These are phyloP conservation scores for Phallus indusiatus DNA, from an alignment of 768 basidiomycete genomes.

Conservation along the genomic window DNA sequence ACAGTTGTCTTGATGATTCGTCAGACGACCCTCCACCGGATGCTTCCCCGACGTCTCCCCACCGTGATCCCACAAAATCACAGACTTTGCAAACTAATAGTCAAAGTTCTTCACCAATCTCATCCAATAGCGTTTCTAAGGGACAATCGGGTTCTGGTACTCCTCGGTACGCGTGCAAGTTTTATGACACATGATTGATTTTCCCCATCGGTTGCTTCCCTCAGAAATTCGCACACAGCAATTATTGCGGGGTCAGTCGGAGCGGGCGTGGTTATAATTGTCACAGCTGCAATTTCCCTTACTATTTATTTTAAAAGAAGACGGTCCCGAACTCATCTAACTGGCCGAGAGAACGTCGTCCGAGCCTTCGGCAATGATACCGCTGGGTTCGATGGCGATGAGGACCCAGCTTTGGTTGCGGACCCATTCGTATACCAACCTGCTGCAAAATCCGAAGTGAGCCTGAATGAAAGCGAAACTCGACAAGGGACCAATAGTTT, in stretches of 20 bases:
- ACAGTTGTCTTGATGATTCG: neutral
- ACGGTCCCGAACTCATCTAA: neutral
- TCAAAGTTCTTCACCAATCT: neutral
- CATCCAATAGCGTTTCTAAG: neutral
- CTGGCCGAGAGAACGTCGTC: slow-evolving; percentile 1
- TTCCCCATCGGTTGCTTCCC: neutral
- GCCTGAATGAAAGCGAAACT: neutral
- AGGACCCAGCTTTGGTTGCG: neutral
- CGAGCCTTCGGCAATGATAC: neutral
- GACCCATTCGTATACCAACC: slow-evolving; percentile 4
- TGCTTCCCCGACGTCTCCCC: neutral
- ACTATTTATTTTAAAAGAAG: neutral
- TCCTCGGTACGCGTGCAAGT: neutral
- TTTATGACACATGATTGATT: neutral
- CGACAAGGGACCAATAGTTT: neutral
- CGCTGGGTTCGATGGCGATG: slow-evolving; percentile 1
- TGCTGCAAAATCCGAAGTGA: no score
- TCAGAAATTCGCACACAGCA: neutral
- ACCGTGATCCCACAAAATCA: neutral
- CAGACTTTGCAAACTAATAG: neutral
- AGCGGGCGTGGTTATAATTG: neutral
- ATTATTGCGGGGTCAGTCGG: slow-evolving; percentile 3
- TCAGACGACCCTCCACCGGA: neutral
- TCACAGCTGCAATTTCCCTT: neutral
- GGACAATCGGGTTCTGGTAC: neutral